phyloP scores from a whole-genome alignment of 2,329 filamentous ascomycete species.

The Aureobasidium sp. region DNA sequence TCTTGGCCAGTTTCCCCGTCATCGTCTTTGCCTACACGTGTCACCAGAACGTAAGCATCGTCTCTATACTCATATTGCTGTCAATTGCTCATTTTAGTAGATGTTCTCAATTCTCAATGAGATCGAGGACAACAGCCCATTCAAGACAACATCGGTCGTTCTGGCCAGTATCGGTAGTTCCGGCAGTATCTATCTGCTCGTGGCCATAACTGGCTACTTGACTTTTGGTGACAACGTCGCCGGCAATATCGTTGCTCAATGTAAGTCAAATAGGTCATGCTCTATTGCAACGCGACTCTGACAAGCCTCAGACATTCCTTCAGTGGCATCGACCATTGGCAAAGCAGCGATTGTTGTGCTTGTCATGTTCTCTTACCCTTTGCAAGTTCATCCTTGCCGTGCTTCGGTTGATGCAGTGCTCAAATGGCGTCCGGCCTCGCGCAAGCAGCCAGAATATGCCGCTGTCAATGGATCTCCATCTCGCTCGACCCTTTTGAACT shows the following conservation, averaged over 20 bases:
- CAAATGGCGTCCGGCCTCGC: conserved; percentile 67
- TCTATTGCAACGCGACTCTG: not conserved
- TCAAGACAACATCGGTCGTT: conserved; percentile 71
- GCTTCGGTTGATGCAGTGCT: conserved; percentile 93
- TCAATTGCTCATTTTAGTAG: conserved; percentile 38
- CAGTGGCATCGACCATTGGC: conserved; percentile 79
- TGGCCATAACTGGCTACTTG: conserved; percentile 90
- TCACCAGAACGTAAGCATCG: conserved; percentile 74
- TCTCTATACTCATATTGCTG: not conserved
- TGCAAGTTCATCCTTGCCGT: conserved; percentile 92
- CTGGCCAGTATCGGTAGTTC: conserved; percentile 79
- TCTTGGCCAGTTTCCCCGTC: conserved; percentile 81
- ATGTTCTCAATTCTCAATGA: conserved; percentile 99
- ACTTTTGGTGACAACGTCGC: conserved; percentile 86
- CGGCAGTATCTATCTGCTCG: conserved; percentile 79
- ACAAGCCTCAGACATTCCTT: conserved; percentile 53
- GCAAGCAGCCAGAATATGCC: conserved; percentile 18
- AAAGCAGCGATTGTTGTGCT: conserved; percentile 93
- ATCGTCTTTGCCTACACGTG: conserved; percentile 99
- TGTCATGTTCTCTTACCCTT: conserved; percentile 91
- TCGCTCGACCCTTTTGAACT: conserved; percentile 24
- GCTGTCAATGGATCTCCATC: conserved; percentile 18
- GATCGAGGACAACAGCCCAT: conserved; percentile 75
- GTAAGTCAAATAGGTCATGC: conserved; percentile 42
- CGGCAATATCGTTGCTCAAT: conserved; percentile 93